Base-by-base conservation (phyloP, 257 asterid genomes). In the Craterostigma plantagineum region DNA sequence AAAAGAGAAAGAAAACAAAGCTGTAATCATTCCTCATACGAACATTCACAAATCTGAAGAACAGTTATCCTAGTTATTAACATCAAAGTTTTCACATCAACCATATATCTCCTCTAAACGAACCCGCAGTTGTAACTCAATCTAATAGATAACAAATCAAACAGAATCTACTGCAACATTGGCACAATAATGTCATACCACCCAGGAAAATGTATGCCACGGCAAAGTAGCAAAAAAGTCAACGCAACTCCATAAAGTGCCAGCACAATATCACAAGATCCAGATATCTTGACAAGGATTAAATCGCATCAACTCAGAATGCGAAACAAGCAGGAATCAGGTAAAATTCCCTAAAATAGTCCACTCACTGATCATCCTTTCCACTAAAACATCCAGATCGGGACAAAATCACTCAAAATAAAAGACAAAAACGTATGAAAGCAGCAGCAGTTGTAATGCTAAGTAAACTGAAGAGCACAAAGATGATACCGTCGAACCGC, bases 401-500 rank as follows among this genome's bases (percentile, higher is more conserved):
- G 48, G 46, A 51, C 27, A 18, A 17, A 10, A 15, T 45, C 45
- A 49, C 11, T 16, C 47, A 58, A 49, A 27, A 35, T 0, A 8
- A 30, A 53, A 23, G 34, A 23, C 6, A 23, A 7, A 16, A 16
- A 30, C 5, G 33, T 2, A 23, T 6, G 30, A 23, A 23, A 23
- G 30, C 30, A 23, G 30, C 10, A 15, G 8, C n/a, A 8, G 56
- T 18, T 38, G 6, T 12, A 18, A 38, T 12, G 38, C 35, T 34
- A 45, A 30, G 16, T 12, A 18, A 8, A 42, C 15, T 12, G 18
- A 42, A 43, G 34, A 41, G 27, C 35, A 57, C 1, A 13, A 40
- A 16, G 16, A 40, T 11, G 4, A 11, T 72, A 87, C 98, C 98
- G 14, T 70, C 61, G 38, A 87, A 87, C 11, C 91, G 87, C 55